Evolutionary conservation across 2,329 filamentous ascomycete species (phyloP), one percentile per base, ranked within the genome.

Genomic region (Atkinsonella hypoxylon): DNA sequence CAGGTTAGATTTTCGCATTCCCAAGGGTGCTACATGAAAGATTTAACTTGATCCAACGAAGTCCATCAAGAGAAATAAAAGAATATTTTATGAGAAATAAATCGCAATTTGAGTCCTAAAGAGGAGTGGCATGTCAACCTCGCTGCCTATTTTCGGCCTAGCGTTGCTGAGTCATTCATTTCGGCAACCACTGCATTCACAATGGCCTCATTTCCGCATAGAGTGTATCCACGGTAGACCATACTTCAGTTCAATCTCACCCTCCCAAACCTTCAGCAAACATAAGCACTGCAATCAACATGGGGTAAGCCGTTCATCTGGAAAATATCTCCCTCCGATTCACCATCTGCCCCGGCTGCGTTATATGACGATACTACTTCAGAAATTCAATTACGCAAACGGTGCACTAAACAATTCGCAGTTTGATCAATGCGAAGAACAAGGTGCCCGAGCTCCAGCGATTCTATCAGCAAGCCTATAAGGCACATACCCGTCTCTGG

Each of bases 401-500:
- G 50, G 39, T n/a, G 44, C n/a, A 39, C 52, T 53, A 42, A 53
- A 38, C 20, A 26, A n/a, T 17, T n/a, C 12, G 51, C 59, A 79
- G 78, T 64, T 63, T 83, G 65, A 58, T 89, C 73, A 74, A 87
- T 78, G 82, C 83, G 68, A 77, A 79, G 67, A 91, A 91, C 79
- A 79, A 77, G 63, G 86, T 90, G 62, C 84, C 85, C 51, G 62
- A 85, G 65, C 77, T 85, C 73, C 87, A 91, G 77, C 76, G 79
- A 64, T 70, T 79, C 60, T 89, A 87, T 75, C 86, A 89, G 74
- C 73, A 77, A 58, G 82, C 87, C 60, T 85, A 85, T 69, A 80
- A 78, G 62, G 70, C 73, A 56, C 79, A 83, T 67, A 73, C 81
- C 59, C 81, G 87, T 62, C 70, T 87, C 67, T 90, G 87, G 86